Evolutionary conservation across 345 rosid species (phyloP).

Genomic region (Lumnitzera littorea): DNA sequence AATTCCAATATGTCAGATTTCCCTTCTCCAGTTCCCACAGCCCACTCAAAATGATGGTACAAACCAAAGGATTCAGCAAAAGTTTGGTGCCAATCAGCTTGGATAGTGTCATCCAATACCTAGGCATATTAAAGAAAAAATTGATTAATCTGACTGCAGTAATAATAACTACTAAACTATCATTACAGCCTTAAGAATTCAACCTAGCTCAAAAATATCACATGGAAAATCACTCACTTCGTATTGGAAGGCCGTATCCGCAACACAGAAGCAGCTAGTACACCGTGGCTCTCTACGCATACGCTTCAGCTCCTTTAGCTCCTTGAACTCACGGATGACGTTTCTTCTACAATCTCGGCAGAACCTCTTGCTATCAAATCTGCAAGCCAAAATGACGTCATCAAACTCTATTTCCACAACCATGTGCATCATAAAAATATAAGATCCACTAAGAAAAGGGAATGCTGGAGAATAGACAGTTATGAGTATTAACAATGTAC

Average conservation of each 20-base stretch:
- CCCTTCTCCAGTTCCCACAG: conserved; percentile 85
- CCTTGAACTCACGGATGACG: conserved; percentile 92
- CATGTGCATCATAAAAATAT: too few relatives aligned
- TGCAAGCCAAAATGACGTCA: conserved; percentile 19
- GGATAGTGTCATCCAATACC: conserved; percentile 70
- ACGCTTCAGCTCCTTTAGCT: conserved; percentile 89
- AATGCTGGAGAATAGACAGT: too few relatives aligned
- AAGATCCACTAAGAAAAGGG: too few relatives aligned
- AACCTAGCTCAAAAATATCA: background rate
- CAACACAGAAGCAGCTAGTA: conserved; percentile 86
- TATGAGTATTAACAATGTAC: too few relatives aligned
- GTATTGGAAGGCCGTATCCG: conserved; percentile 77
- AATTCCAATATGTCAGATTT: conserved; percentile 78
- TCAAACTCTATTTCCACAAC: too few relatives aligned
- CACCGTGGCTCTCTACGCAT: conserved; percentile 79
- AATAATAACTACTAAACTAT: conserved; percentile 1
- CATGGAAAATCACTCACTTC: conserved; percentile 42
- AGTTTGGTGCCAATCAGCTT: conserved; percentile 76
- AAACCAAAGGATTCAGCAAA: conserved; percentile 65
- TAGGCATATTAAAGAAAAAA: conserved; percentile 15
- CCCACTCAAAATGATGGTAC: conserved; percentile 95
- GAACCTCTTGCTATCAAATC: conserved; percentile 96
- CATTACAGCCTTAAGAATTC: background rate
- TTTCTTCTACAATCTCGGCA: conserved; percentile 95
- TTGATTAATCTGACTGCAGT: background rate